Evolutionary conservation across 176 grass and related monocot genomes (phyloP).

Genomic region (Stipa capillata): DNA sequence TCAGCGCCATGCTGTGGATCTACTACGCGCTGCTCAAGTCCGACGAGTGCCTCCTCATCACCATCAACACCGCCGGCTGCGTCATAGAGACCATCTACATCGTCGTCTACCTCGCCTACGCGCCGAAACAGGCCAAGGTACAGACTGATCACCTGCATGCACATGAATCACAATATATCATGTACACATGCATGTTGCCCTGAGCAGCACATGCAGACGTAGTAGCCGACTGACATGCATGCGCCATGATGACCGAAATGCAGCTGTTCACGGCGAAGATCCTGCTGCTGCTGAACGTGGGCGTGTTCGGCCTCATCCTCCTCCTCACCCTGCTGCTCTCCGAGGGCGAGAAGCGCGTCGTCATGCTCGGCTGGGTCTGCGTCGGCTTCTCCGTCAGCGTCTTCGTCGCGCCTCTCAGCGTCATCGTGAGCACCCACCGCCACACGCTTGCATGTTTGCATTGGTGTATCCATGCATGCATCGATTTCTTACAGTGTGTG

Average conservation of each 20-base stretch:
- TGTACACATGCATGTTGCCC: too few relatives aligned
- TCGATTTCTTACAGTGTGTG: too few relatives aligned
- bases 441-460: too few relatives aligned
- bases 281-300: slow-evolving; percentile 52
- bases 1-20: slow-evolving; percentile 83
- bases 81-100: slow-evolving; percentile 82
- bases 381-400: slow-evolving; percentile 71
- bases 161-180: too few relatives aligned
- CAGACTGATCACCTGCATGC: neutral
- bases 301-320: slow-evolving; percentile 50
- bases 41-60: slow-evolving; percentile 51
- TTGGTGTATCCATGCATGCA: too few relatives aligned
- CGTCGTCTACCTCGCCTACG: slow-evolving; percentile 53
- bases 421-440: slow-evolving; percentile 37
- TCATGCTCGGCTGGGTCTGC: slow-evolving; percentile 72
- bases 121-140: slow-evolving; percentile 56
- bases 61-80: slow-evolving; percentile 65
- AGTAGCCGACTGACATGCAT: neutral
- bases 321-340: slow-evolving; percentile 44
- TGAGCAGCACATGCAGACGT: too few relatives aligned
- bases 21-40: slow-evolving; percentile 75
- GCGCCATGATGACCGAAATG: neutral
- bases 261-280: slow-evolving; percentile 64
- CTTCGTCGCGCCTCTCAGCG: slow-evolving; percentile 62
- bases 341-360: slow-evolving; percentile 20